phyloP scores from a whole-genome alignment of 2,329 filamentous ascomycete genomes.

The Lachnellula suecica region DNA sequence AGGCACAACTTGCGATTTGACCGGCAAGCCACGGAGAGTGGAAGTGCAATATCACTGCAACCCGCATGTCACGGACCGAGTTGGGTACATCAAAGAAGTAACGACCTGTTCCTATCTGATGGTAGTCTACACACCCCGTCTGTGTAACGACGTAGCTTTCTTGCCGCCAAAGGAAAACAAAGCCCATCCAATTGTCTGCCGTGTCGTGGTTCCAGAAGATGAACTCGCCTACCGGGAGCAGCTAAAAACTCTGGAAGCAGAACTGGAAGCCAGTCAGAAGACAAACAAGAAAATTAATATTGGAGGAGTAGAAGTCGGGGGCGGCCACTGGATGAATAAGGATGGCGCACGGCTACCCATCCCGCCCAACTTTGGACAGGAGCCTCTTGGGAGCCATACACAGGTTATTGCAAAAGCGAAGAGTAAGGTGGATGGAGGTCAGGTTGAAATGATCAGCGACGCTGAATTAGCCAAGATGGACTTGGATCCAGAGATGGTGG shows the following conservation, averaged over 20 bases:
- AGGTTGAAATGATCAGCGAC: conserved; percentile 47
- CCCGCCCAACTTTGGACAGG: conserved; percentile 40
- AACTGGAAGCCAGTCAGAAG: conserved; percentile 35
- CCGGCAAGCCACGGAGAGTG: conserved; percentile 64
- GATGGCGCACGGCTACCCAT: conserved; percentile 30
- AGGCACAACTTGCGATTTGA: conserved; percentile 69
- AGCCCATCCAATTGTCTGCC: conserved; percentile 61
- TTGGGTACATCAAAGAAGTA: conserved; percentile 72
- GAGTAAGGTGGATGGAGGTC: conserved; percentile 28
- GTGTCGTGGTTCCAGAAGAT: conserved; percentile 53
- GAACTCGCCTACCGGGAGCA: conserved; percentile 28
- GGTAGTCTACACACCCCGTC: conserved; percentile 70
- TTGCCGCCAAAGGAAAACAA: conserved; percentile 64
- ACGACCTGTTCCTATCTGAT: conserved; percentile 72
- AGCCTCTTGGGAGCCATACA: conserved; percentile 53
- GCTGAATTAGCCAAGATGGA: conserved; percentile 69
- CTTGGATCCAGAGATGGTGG: conserved; percentile 56
- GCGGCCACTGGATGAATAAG: conserved; percentile 29
- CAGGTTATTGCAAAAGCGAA: conserved; percentile 26
- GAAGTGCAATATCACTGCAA: conserved; percentile 65
- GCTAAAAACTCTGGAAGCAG: conserved; percentile 37
- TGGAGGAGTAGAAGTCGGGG: conserved; percentile 30
- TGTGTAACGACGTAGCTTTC: conserved; percentile 77
- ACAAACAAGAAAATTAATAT: conserved; percentile 33
- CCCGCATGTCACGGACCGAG: conserved; percentile 61